Base-by-base conservation (phyloP, 768 basidiomycete genomes). In the Chlorophyllum brunneum region DNA sequence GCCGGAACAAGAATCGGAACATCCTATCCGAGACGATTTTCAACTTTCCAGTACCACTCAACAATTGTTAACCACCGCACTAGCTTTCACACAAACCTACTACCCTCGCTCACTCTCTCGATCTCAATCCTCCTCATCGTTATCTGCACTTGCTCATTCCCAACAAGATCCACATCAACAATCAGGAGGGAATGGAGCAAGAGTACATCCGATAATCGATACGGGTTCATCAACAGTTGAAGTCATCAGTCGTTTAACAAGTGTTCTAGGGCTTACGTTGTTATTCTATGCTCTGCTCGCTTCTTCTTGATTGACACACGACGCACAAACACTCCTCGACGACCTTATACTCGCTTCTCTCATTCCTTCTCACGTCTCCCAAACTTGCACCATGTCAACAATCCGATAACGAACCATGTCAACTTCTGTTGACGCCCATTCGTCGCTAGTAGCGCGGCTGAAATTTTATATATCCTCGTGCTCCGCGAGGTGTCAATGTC, bases 281-380 rank as follows among this genome's bases (percentile, higher is more conserved):
- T 16, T 54, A 41, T 29, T 54, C 39, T 41, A 62, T 27, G 48
- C 56, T 42, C 41, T 53, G 45, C 48, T 68, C 56, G 15, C 65
- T 63, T 26, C 68, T 51, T 67, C 34, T 15, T 36, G 34, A 36
- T n/a, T 16, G 30, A n/a, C n/a, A n/a, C n/a, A n/a, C n/a, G n/a
- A n/a, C n/a, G n/a, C n/a, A n/a, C n/a, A n/a, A n/a, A n/a, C n/a
- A n/a, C n/a, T n/a, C n/a, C n/a, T n/a, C n/a, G n/a, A n/a, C n/a
- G n/a, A n/a, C n/a, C n/a, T n/a, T n/a, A n/a, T n/a, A n/a, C n/a
- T n/a, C n/a, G n/a, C n/a, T n/a, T n/a, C n/a, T n/a, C n/a, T n/a
- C n/a, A n/a, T n/a, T n/a, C n/a, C n/a, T n/a, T n/a, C n/a, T n/a
- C n/a, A n/a, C n/a, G n/a, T n/a, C n/a, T n/a, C n/a, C n/a, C n/a